These are phyloP conservation scores for Lithospermum erythrorhizon DNA, from an alignment of 257 asterid species.

Conservation along the genomic window DNA sequence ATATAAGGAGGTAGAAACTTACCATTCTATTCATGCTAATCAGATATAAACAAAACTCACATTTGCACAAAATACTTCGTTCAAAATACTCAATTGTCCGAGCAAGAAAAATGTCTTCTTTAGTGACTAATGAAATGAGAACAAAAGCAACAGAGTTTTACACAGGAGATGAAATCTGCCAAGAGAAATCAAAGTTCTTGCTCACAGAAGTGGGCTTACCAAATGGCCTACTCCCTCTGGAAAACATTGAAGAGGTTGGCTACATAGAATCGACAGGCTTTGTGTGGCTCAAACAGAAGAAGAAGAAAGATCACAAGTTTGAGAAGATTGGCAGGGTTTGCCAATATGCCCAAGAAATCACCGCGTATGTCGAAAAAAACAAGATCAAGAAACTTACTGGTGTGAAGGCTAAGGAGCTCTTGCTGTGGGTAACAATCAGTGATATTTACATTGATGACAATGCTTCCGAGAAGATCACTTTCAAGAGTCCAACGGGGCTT, in stretches of 20 bases:
- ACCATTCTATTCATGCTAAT: background rate
- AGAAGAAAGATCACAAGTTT: slow-evolving; percentile 40
- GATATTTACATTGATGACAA: slow-evolving; percentile 42
- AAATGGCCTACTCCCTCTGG: slow-evolving; percentile 51
- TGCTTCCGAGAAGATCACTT: slow-evolving; percentile 42
- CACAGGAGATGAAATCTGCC: slow-evolving; percentile 42
- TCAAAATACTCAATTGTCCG: background rate
- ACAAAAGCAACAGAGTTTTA: slow-evolving; percentile 42
- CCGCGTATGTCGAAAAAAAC: slow-evolving; percentile 43
- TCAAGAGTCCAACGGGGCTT: slow-evolving; percentile 52
- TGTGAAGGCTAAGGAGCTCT: slow-evolving; percentile 58
- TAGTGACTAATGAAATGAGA: slow-evolving; percentile 44
- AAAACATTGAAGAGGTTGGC: slow-evolving; percentile 48
- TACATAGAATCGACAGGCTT: slow-evolving; percentile 37
- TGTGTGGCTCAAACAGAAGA: slow-evolving; percentile 56
- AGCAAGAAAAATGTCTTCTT: slow-evolving; percentile 24
- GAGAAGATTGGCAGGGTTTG: slow-evolving; percentile 35
- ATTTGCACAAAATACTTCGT: background rate
- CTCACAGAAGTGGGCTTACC: slow-evolving; percentile 46
- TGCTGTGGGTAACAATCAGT: slow-evolving; percentile 41
- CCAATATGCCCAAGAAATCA: slow-evolving; percentile 45
- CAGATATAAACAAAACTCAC: too few species aligned
- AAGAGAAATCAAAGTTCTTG: slow-evolving; percentile 37
- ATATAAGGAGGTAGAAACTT: background rate
- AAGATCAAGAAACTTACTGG: slow-evolving; percentile 47